Conservation (phyloP, 805 yeast species). For the Wickerhamiella slavikovae region DNA sequence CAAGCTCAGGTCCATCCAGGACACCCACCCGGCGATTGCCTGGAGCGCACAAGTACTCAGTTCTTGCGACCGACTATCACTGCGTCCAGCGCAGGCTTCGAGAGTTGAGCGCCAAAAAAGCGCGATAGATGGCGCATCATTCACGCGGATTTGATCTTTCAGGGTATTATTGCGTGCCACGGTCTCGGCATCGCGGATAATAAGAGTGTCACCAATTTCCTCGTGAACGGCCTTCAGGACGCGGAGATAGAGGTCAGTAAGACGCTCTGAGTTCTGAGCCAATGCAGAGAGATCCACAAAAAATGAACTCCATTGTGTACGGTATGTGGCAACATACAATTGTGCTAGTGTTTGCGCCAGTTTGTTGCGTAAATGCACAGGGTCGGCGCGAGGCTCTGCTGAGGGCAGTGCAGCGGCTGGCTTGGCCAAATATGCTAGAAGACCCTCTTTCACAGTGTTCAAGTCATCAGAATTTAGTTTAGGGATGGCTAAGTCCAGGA, state of each 20-base stretch:
- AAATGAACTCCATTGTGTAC: constrained; percentile 28
- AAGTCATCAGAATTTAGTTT: constrained; percentile 27
- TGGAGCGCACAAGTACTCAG: constrained; percentile 37
- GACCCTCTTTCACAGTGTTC: constrained; percentile 24
- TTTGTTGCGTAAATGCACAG: constrained; percentile 31
- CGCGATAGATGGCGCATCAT: constrained; percentile 50
- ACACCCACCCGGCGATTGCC: constrained; percentile 66
- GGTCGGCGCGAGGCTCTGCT: constrained; percentile 14
- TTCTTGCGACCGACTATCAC: constrained; percentile 19
- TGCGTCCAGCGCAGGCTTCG: constrained; percentile 17
- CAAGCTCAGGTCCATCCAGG: constrained; percentile 78
- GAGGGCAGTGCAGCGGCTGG: constrained; percentile 10
- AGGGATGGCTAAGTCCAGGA: constrained; percentile 36
- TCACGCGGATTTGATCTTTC: constrained; percentile 63
- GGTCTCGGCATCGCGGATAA: constrained; percentile 39
- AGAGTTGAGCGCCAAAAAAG: constrained; percentile 47
- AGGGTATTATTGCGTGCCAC: constrained; percentile 44
- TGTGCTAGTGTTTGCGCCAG: constrained; percentile 34
- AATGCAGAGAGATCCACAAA: constrained; percentile 29
- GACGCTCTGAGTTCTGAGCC: constrained; percentile 19
- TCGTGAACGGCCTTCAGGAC: constrained; percentile 58
- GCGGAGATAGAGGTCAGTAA: constrained; percentile 54
- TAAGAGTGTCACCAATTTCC: constrained; percentile 84
- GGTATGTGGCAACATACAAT: constrained; percentile 29
- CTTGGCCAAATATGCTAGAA: constrained; percentile 26